phyloP scores from a whole-genome alignment of 169 alveolate genomes.

The Cryptosporidium baileyi region DNA sequence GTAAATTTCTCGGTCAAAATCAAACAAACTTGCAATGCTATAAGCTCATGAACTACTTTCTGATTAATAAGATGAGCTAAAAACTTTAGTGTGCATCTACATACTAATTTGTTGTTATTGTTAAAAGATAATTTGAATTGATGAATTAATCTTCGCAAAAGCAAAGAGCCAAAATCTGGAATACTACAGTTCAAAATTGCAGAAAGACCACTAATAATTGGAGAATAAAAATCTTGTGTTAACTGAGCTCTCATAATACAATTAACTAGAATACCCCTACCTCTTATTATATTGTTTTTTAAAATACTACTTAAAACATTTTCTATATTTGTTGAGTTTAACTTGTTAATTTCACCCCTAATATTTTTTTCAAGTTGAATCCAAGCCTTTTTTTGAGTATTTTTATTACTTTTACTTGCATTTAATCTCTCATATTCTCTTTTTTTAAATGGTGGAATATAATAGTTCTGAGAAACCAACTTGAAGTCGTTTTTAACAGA shows the following conservation, averaged over 20 bases:
- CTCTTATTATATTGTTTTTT: conserved; percentile 95
- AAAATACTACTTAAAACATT: conserved; percentile 71
- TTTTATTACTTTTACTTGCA: background rate
- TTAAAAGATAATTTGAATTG: conserved; percentile 92
- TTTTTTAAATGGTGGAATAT: conserved; percentile 52
- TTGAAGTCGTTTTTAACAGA: too few species aligned
- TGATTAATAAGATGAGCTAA: conserved; percentile 95
- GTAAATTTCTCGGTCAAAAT: conserved; percentile 93
- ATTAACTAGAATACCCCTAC: conserved; percentile 96
- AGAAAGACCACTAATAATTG: conserved; percentile 95
- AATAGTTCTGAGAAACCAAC: background rate
- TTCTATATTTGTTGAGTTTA: conserved; percentile 30
- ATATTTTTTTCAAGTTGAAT: conserved; percentile 5
- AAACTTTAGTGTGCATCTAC: conserved; percentile 93
- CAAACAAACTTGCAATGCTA: conserved; percentile 92
- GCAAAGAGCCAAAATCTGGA: conserved; percentile 96
- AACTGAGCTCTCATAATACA: conserved; percentile 96
- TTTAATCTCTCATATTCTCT: background rate
- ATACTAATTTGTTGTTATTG: conserved; percentile 92
- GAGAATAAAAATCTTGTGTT: conserved; percentile 97
- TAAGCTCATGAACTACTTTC: conserved; percentile 90
- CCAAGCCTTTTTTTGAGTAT: conserved; percentile 30
- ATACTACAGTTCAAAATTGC: conserved; percentile 96
- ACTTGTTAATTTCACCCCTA: conserved; percentile 35
- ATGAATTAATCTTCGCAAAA: conserved; percentile 89